Evolutionary conservation across 2,329 filamentous ascomycete species (phyloP), one percentile per base, ranked within the genome.

Genomic region (Hymenoscyphus salicellus): DNA sequence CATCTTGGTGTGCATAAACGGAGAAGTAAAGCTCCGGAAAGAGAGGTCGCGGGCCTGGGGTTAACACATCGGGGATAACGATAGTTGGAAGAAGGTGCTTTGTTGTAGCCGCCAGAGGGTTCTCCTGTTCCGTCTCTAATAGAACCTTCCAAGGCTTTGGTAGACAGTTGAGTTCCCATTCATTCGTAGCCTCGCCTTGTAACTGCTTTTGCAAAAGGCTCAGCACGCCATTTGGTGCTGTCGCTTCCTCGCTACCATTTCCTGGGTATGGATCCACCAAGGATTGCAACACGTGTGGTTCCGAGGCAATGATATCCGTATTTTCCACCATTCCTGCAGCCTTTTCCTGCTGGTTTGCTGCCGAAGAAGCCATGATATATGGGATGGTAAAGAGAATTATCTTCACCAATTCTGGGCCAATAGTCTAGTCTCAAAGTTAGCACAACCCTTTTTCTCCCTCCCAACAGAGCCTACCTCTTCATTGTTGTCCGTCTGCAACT

Each of bases 1-100:
- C 83, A 17, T 96, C 92, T 75, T 97, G 93, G 69, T 91, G 86
- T 5, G 88, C 84, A 75, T 96, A 99, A 58, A 98, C 92, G 1
- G 95, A 98, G 75, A 96, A 90, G 79, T 93, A 97, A 28, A 97
- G 84, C 78, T 99, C 95, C 0, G 95, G 95, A 75, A 97, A 97
- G 55, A 97, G 82, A 1, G 91, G 84, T 61, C 88, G 87, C 8
- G 89, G 82, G 0, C 93, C 94, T 33, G 90, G 84, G 63, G 87
- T 84, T 62, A 97, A 87, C 1, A 88, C 87, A 58, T 88, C 84
- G 0, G 95, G 94, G 60, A 98, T 85, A 1, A 80, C 82, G 69
- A 98, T 88, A 2, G 84, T 72, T 0, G 95, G 95, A 70, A 98
- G 88, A 2, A 84, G 76, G 75, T 98, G 92, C 77, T 93, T 96